A percentile compares a stretch with the other conserved stretches of the same genome.
Evolutionary conservation across 768 basidiomycete genomes (phyloP).

Genomic region (Gyrodon lividus): DNA sequence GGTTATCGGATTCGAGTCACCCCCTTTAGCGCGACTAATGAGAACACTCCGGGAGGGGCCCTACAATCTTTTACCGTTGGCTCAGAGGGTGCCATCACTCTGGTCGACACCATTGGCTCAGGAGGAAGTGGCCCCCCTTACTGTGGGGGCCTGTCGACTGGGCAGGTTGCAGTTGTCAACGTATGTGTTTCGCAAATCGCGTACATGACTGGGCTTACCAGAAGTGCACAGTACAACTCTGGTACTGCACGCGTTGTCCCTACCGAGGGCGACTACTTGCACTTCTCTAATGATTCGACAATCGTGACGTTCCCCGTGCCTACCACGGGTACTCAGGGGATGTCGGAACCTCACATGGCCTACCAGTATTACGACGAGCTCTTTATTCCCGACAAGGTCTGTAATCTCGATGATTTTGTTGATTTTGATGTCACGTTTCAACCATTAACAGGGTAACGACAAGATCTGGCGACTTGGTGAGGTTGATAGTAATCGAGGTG

Average conservation of each 20-base stretch:
- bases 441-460: conserved; percentile 52
- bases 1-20: neutral
- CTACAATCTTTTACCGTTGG: conserved; percentile 60
- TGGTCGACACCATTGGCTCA: conserved; percentile 45
- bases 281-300: conserved; percentile 35
- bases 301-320: conserved; percentile 55
- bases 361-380: conserved; percentile 55
- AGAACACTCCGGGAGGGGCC: conserved; percentile 37
- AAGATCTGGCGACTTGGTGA: conserved; percentile 64
- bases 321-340: conserved; percentile 21
- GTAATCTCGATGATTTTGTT: conserved; percentile 12
- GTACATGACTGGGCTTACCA: neutral
- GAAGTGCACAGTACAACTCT: conserved; percentile 41
- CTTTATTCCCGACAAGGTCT: conserved; percentile 64
- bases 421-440: neutral
- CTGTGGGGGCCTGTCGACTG: conserved; percentile 48
- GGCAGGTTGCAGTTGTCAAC: conserved; percentile 60
- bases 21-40: conserved; percentile 54
- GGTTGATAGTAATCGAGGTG: conserved; percentile 37
- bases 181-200: conserved; percentile 30
- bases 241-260: conserved; percentile 57
- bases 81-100: conserved; percentile 43
- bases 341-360: conserved; percentile 68
- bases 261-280: conserved; percentile 37
- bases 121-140: conserved; percentile 55